Evolutionary conservation across 2,329 filamentous ascomycete species (phyloP), one percentile per base, ranked within the genome.

Genomic region (Botrytis paeoniae): DNA sequence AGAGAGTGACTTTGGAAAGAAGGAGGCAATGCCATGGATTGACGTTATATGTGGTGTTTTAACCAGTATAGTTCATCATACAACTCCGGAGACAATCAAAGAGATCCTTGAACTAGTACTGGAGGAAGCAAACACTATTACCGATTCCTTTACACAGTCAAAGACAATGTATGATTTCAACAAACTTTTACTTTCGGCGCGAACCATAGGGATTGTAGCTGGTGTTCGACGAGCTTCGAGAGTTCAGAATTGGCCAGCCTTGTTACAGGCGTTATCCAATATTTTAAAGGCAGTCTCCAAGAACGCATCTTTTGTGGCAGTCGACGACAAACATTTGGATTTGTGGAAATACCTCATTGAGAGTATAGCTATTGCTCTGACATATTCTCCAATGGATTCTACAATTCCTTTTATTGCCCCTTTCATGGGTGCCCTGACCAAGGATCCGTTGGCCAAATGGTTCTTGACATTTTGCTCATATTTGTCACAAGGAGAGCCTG

Each of bases 381-480:
- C 93, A 77, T 87, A 90, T 76, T 92, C 94, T 9, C 90, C 95
- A 1, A 90, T 97, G 80, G 93, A 97, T 78, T 87, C 91, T 10
- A 84, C 97, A 51, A 90, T 97, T 60, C 89, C 93, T 1, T 87
- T 89, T 54, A 87, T 95, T 73, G 87, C 88, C 25, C 82, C 88
- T 5, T 85, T 97, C 63, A 88, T 89, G 80, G 89, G 91, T 48
- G 84, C 85, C 5, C 83, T 97, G 65, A 89, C 88, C 5, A 87
- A 87, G 69, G 89, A 92, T 62, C 86, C 87, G 1, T 86, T 95
- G 78, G 88, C 91, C 78, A 83, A 83, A 69, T 91, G 91, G 84
- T 98, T 97, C 81, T 87, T 98, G 61, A 87, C 90, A 0, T 97
- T 98, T 81, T 98, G 94, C 82, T 91, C 91, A 22, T 91, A 93